phyloP scores from a whole-genome alignment of 768 basidiomycete species.

The Mrakia frigida region DNA sequence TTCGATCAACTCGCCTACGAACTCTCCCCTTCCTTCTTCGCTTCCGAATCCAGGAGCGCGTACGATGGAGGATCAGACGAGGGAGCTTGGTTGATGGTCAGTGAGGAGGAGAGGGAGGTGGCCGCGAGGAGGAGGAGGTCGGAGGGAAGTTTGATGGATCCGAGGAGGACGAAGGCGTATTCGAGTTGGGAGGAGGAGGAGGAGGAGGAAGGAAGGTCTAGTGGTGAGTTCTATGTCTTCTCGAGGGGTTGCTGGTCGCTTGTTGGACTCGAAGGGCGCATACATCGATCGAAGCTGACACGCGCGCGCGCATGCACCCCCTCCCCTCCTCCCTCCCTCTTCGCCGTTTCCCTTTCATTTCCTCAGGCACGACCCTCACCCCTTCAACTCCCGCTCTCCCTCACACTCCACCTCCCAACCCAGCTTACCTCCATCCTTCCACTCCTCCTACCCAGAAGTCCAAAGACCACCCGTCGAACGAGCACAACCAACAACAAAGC shows the following conservation, averaged over 20 bases:
- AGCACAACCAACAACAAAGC: too few species aligned
- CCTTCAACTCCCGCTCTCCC: conserved; percentile 3
- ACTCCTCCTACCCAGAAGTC: not conserved
- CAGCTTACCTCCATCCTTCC: not conserved
- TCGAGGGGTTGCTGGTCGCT: too few species aligned
- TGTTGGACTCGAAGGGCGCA: not conserved
- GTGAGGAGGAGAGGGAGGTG: not conserved
- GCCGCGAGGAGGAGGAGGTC: not conserved
- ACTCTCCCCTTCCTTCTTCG: not conserved
- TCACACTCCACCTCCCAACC: not conserved
- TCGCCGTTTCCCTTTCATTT: not conserved
- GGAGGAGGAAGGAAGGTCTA: not conserved
- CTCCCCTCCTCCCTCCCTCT: not conserved
- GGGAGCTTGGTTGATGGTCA: not conserved
- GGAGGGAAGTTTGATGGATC: not conserved
- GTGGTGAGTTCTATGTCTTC: not conserved
- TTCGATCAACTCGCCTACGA: conserved; percentile 8
- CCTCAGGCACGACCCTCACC: conserved; percentile 9
- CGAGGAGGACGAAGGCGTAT: not conserved
- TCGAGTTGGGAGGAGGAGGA: not conserved
- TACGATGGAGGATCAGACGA: not conserved
- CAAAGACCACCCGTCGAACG: not conserved
- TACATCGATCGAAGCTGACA: not conserved
- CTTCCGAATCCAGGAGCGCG: not conserved
- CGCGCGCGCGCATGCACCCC: not conserved